Conservation (phyloP, 495 filamentous ascomycete species). For the Symbiotaphrina buchneri region DNA sequence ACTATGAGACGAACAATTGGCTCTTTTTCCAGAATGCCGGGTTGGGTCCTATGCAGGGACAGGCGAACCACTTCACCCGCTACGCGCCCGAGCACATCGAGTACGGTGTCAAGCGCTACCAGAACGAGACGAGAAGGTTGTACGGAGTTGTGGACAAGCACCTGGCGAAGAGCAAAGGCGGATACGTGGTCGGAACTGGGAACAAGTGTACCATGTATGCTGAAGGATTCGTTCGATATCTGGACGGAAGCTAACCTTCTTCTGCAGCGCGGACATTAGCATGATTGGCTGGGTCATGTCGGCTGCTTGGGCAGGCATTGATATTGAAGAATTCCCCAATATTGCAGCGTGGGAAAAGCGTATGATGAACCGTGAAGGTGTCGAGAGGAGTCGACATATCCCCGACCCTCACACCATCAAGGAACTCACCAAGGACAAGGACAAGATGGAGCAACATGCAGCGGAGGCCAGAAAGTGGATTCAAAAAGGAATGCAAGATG, state of each 20-base stretch:
- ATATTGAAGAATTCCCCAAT: slow-evolving; percentile 48
- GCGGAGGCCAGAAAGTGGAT: slow-evolving; percentile 3
- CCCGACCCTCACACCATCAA: slow-evolving; percentile 22
- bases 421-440: not conserved
- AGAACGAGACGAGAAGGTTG: slow-evolving; percentile 57
- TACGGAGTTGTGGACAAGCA: slow-evolving; percentile 62
- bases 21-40: slow-evolving; percentile 53
- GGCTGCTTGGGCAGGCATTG: slow-evolving; percentile 47
- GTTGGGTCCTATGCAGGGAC: slow-evolving; percentile 81
- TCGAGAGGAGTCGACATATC: slow-evolving; percentile 66
- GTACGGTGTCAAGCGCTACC: slow-evolving; percentile 70
- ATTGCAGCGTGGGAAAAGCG: slow-evolving; percentile 42
- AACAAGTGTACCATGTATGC: slow-evolving; percentile 3
- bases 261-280: slow-evolving; percentile 67
- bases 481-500: slow-evolving; percentile 1
- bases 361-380: slow-evolving; percentile 38
- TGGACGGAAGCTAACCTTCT: too few relatives aligned
- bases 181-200: slow-evolving; percentile 5
- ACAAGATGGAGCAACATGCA: slow-evolving; percentile 1
- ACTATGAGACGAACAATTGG: slow-evolving; percentile 66
- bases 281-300: slow-evolving; percentile 53
- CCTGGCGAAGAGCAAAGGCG: slow-evolving; percentile 34
- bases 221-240: too few relatives aligned
- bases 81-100: slow-evolving; percentile 76
- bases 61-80: slow-evolving; percentile 75